These are phyloP conservation scores for Starmerella powellii DNA, from an alignment of 805 yeast species.

Conservation along the genomic window DNA sequence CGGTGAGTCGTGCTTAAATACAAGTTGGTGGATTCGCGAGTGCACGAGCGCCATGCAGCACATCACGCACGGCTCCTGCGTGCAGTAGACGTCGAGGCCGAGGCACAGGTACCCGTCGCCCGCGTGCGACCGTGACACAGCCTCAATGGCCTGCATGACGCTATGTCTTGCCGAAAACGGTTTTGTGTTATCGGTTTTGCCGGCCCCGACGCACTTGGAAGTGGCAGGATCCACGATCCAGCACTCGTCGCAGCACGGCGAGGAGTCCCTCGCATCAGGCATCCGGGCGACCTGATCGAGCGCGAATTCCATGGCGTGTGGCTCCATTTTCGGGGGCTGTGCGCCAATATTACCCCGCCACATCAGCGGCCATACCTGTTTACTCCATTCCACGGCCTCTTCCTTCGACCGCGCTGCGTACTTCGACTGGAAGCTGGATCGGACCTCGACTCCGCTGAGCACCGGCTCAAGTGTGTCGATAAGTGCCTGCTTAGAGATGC, in stretches of 20 bases:
- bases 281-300: conserved; percentile 27
- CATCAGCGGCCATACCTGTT: conserved; percentile 66
- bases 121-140: conserved; percentile 40
- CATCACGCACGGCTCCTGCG: conserved; percentile 96
- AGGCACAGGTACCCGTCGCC: conserved; percentile 52
- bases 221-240: conserved; percentile 50
- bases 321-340: conserved; percentile 35
- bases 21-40: conserved; percentile 61
- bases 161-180: conserved; percentile 57
- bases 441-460: conserved; percentile 8
- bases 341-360: conserved; percentile 82
- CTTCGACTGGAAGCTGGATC: conserved; percentile 38
- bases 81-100: conserved; percentile 64
- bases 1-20: conserved; percentile 39
- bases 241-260: conserved; percentile 33
- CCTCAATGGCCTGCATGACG: conserved; percentile 55
- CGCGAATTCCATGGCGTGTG: conserved; percentile 35
- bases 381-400: conserved; percentile 53
- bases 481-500: conserved; percentile 9
- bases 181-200: conserved; percentile 28
- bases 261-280: conserved; percentile 28
- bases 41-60: conserved; percentile 93
- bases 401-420: conserved; percentile 62
- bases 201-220: conserved; percentile 33
- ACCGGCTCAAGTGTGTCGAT: conserved; percentile 27